phyloP scores from a whole-genome alignment of 345 rosid species.

The Lenwebbia sp. region DNA sequence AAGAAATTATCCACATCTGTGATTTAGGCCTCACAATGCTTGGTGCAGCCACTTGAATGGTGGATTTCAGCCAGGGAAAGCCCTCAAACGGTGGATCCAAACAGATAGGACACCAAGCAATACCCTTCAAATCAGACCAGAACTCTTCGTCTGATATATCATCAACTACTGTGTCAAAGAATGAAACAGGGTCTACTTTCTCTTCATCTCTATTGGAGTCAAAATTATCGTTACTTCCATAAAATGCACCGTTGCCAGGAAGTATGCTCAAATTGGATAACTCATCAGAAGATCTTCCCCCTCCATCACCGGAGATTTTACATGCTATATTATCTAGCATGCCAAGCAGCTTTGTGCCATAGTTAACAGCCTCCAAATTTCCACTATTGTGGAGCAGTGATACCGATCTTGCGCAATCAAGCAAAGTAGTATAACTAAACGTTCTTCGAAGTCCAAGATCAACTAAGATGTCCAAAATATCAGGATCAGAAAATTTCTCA shows the following conservation, averaged over 20 bases:
- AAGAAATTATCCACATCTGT: conserved; percentile 76
- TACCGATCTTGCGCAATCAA: conserved; percentile 80
- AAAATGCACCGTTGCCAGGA: conserved; percentile 2
- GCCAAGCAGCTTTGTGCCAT: conserved; percentile 48
- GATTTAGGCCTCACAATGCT: conserved; percentile 73
- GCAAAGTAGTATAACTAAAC: conserved; percentile 51
- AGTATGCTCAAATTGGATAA: conserved; percentile 9
- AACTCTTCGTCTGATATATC: conserved; percentile 65
- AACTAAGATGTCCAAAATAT: conserved; percentile 58
- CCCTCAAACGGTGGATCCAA: conserved; percentile 60
- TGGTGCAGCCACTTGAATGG: conserved; percentile 54
- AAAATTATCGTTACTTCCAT: conserved; percentile 8
- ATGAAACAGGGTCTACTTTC: conserved; percentile 20
- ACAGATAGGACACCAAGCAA: conserved; percentile 81
- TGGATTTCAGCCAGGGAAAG: conserved; percentile 74
- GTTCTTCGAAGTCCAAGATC: conserved; percentile 64
- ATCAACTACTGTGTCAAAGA: conserved; percentile 34
- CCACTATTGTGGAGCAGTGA: conserved; percentile 50
- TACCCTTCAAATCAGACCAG: conserved; percentile 74
- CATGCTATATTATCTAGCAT: conserved; percentile 49
- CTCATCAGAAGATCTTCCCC: conserved; percentile 22
- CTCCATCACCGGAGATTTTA: conserved; percentile 32
- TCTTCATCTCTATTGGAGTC: conserved; percentile 14
- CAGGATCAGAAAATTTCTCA: conserved; percentile 55
- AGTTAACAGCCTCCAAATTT: conserved; percentile 37